Base-by-base conservation (phyloP, 306 rosid species). In the Prinsepia uniflora region DNA sequence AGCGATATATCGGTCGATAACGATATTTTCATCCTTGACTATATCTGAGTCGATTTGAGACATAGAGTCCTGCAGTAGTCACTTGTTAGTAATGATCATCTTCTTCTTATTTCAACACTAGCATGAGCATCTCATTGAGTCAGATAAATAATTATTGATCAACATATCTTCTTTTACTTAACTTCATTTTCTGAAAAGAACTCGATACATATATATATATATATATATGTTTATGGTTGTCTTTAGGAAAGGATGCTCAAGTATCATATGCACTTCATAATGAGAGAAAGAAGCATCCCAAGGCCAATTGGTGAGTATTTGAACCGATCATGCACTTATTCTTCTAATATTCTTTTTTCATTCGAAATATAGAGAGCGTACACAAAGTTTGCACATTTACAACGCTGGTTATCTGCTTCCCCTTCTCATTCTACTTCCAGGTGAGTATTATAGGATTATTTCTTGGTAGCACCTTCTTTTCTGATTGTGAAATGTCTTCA, bases 161-260 rank as follows among this genome's bases (percentile, higher is more conserved):
- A n/a, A n/a, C n/a, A n/a, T 43, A 36, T 39, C 53, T 30, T 54
- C 68, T 57, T 48, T 30, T 19, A 39, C 47, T 70, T 48, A 11
- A 8, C 63, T 64, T 15, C 40, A 20, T 18, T 45, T 55, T 71
- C 41, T 61, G 42, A 71, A 64, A 39, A 55, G 44, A 47, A 57
- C 56, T 5, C 49, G 49, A n/a, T n/a, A n/a, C n/a, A n/a, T n/a
- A n/a, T n/a, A n/a, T n/a, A n/a, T n/a, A n/a, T n/a, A n/a, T n/a
- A n/a, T n/a, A n/a, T n/a, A 63, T 22, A 45, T 65, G n/a, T 76
- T 15, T 63, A 11, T 50, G 56, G 19, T 55, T 62, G 53, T 76
- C 68, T 72, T 48, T 24, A 94, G 97, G 99, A 56, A 94, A 91
- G 97, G 99, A 94, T 78, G 99, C 97, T 78, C 97, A 94, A 86